phyloP scores from a whole-genome alignment of 441 rosid genomes.

The Theobroma grandiflorum region DNA sequence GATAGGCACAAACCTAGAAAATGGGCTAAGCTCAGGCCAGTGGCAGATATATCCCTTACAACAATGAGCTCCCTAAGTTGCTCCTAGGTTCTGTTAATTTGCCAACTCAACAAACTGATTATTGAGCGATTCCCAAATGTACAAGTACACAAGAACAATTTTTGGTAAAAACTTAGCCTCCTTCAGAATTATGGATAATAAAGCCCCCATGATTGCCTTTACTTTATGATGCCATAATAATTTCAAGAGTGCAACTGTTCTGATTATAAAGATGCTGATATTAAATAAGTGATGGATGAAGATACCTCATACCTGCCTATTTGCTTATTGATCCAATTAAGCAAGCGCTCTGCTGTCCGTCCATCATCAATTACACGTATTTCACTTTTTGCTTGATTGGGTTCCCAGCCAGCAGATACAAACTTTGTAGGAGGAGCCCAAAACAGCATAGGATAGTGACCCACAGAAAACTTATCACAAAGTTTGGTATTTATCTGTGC shows the following conservation, averaged over 20 bases:
- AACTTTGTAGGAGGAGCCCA: constrained; percentile 87
- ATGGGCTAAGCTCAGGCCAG: too few species aligned
- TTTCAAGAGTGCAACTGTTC: neutral
- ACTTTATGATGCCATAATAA: neutral
- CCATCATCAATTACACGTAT: constrained; percentile 63
- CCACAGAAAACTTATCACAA: constrained; percentile 80
- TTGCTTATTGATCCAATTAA: constrained; percentile 90
- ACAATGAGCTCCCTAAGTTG: neutral
- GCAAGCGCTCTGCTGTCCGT: constrained; percentile 88
- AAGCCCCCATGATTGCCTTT: constrained; percentile 11
- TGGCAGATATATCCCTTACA: neutral
- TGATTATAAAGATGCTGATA: neutral
- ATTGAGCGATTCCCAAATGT: neutral
- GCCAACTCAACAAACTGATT: constrained; percentile 6
- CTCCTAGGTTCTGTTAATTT: neutral
- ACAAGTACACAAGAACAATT: neutral
- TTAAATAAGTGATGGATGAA: constrained; percentile 25
- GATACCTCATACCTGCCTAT: constrained; percentile 68
- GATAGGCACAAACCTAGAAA: too few species aligned
- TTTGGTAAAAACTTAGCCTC: neutral
- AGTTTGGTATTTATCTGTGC: constrained; percentile 88
- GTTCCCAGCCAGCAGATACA: constrained; percentile 59
- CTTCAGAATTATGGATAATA: neutral
- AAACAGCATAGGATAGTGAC: constrained; percentile 90
- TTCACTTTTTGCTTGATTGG: constrained; percentile 64